Evolutionary conservation across 2,329 filamentous ascomycete genomes (phyloP).

Genomic region (Huntiella decipiens): DNA sequence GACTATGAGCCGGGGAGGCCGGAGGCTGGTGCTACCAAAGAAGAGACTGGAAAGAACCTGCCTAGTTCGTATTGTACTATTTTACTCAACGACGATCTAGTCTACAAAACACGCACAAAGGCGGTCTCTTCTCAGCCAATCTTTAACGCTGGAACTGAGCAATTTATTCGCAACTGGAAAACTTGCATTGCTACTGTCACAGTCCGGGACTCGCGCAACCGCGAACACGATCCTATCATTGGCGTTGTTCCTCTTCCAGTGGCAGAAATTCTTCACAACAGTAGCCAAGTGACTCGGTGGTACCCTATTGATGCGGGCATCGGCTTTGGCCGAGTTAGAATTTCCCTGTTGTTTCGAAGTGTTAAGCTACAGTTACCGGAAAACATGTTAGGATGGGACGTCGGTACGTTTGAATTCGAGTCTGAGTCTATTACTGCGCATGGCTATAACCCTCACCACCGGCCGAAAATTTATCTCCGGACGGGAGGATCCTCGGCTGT

Average conservation of each 20-base stretch:
- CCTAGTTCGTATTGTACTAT: conserved; percentile 93
- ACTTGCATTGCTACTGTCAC: conserved; percentile 71
- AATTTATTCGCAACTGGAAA: conserved; percentile 85
- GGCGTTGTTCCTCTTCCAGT: conserved; percentile 80
- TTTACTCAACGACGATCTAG: conserved; percentile 67
- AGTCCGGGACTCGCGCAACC: conserved; percentile 71
- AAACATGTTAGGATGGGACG: conserved; percentile 76
- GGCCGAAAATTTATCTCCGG: conserved; percentile 58
- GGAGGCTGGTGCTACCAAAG: conserved; percentile 64
- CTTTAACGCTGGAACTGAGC: conserved; percentile 89
- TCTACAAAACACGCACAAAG: conserved; percentile 89
- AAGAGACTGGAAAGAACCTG: conserved; percentile 61
- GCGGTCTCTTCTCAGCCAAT: conserved; percentile 88
- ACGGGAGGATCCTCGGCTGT: conserved; percentile 67
- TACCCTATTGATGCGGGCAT: conserved; percentile 93
- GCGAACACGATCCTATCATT: conserved; percentile 86
- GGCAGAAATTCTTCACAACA: conserved; percentile 70
- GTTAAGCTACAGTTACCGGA: conserved; percentile 75
- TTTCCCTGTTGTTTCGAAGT: conserved; percentile 78
- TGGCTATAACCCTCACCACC: conserved; percentile 41
- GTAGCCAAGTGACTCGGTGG: conserved; percentile 74
- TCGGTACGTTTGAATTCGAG: conserved; percentile 80
- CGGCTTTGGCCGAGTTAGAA: conserved; percentile 72
- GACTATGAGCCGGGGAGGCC: conserved; percentile 80
- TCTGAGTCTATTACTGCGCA: conserved; percentile 49